These are phyloP conservation scores for Hypoxylon sp. DNA, from an alignment of 2,329 filamentous ascomycete species.

Conservation along the genomic window DNA sequence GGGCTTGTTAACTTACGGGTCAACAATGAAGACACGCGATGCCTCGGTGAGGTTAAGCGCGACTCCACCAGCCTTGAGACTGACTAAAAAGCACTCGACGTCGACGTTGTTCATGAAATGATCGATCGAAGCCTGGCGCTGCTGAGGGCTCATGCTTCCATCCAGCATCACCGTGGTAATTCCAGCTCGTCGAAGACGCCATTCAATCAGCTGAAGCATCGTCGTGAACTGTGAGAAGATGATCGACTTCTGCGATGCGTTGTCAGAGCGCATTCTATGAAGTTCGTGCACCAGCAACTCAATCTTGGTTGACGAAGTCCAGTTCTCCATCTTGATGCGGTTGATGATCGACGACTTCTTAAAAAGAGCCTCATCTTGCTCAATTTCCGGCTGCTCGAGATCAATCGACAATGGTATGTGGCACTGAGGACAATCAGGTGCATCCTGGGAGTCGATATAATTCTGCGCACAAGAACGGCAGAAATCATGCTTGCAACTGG, in stretches of 20 bases:
- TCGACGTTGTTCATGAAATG: slow-evolving; percentile 97
- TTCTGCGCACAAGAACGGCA: slow-evolving; percentile 85
- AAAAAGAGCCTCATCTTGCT: slow-evolving; percentile 86
- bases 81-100: slow-evolving; percentile 96
- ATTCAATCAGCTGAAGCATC: slow-evolving; percentile 97
- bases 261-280: slow-evolving; percentile 91
- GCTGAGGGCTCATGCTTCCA: slow-evolving; percentile 94
- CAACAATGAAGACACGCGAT: slow-evolving; percentile 93
- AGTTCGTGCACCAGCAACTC: slow-evolving; percentile 96
- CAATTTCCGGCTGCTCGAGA: slow-evolving; percentile 93
- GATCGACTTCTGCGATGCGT: slow-evolving; percentile 94
- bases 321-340: slow-evolving; percentile 98
- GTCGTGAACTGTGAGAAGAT: slow-evolving; percentile 98
- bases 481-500: slow-evolving; percentile 93
- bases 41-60: slow-evolving; percentile 96
- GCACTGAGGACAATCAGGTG: slow-evolving; percentile 87
- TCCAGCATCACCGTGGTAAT: slow-evolving; percentile 99
- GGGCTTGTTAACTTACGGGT: slow-evolving; percentile 76
- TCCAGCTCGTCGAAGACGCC: slow-evolving; percentile 94
- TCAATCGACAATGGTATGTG: slow-evolving; percentile 93
- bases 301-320: slow-evolving; percentile 98
- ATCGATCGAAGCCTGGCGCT: slow-evolving; percentile 93
- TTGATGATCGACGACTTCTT: slow-evolving; percentile 99
- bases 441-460: slow-evolving; percentile 83
- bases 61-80: slow-evolving; percentile 94